These are phyloP conservation scores for Andalucia godoyi DNA, from an alignment of 78 protist species.

Conservation along the genomic window DNA sequence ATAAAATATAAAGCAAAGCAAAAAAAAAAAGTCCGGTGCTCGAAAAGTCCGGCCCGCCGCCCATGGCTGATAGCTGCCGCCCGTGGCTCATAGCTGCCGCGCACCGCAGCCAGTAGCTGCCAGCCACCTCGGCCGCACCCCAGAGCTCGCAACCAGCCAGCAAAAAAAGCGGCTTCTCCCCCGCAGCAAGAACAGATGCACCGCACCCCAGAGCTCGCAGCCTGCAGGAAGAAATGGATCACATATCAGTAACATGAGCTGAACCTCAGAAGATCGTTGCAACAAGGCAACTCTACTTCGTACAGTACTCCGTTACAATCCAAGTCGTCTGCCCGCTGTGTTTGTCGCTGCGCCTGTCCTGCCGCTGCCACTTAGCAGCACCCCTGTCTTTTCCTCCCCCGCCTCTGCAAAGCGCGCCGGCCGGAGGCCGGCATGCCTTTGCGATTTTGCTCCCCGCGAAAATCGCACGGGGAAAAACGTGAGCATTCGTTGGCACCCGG, in stretches of 20 bases:
- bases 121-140: too few relatives aligned
- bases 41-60: too few relatives aligned
- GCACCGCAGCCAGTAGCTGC: too few relatives aligned
- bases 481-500: neutral
- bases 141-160: neutral
- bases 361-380: neutral
- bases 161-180: neutral
- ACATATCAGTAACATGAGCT: neutral
- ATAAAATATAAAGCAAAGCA: too few relatives aligned
- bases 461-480: neutral
- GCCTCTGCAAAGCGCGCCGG: too few relatives aligned
- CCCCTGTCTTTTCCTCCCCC: too few relatives aligned
- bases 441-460: neutral
- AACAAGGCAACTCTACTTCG: conserved; percentile 5
- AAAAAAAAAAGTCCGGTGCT: too few relatives aligned
- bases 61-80: too few relatives aligned
- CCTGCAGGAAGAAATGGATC: neutral
- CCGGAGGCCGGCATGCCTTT: too few relatives aligned
- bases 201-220: neutral
- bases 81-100: too few relatives aligned
- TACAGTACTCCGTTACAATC: neutral
- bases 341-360: too few relatives aligned
- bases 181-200: neutral
- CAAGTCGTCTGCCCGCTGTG: too few relatives aligned
- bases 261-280: conserved; percentile 5